A percentile compares a stretch with the other conserved stretches of the same genome.
These are phyloP conservation scores for Stemphylium lycopersici DNA, from an alignment of 2,329 filamentous ascomycete genomes.

Conservation along the genomic window DNA sequence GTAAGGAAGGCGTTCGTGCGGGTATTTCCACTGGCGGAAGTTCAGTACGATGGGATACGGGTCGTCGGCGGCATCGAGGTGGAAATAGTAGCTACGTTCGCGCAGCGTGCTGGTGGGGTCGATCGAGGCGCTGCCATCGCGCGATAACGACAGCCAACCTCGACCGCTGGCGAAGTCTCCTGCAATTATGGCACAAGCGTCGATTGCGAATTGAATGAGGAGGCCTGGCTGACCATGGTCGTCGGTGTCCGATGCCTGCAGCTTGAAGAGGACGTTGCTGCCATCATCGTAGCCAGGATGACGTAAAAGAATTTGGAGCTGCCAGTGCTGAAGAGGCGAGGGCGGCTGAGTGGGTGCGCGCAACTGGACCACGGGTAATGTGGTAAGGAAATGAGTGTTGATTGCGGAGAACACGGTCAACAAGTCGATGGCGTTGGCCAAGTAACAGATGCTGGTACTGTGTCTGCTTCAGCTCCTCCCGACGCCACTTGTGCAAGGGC, in stretches of 20 bases:
- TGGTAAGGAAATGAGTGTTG: not conserved
- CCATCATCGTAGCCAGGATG: constrained; percentile 17
- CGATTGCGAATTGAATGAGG: constrained; percentile 12
- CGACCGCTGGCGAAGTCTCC: not conserved
- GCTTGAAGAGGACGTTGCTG: constrained; percentile 14
- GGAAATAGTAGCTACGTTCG: constrained; percentile 11
- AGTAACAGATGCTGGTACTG: too few species aligned
- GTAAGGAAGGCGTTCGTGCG: constrained; percentile 10
- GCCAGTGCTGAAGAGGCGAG: not conserved
- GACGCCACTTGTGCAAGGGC: not conserved
- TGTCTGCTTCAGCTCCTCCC: not conserved
- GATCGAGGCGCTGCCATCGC: constrained; percentile 5
- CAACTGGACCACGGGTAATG: constrained; percentile 5
- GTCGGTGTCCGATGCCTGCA: constrained; percentile 10
- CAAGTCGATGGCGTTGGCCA: too few species aligned
- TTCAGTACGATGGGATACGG: constrained; percentile 10
- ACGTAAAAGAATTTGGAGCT: constrained; percentile 10
- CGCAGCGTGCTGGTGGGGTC: constrained; percentile 12
- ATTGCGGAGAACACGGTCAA: too few species aligned
- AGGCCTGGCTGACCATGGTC: constrained; percentile 9
- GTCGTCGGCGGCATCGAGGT: constrained; percentile 6
- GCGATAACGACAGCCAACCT: constrained; percentile 10
- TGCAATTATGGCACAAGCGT: constrained; percentile 14
- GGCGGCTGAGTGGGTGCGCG: constrained; percentile 4
- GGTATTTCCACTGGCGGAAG: constrained; percentile 11